Evolutionary conservation across 2,329 filamentous ascomycete genomes (phyloP).

Genomic region (Curvularia sp.): DNA sequence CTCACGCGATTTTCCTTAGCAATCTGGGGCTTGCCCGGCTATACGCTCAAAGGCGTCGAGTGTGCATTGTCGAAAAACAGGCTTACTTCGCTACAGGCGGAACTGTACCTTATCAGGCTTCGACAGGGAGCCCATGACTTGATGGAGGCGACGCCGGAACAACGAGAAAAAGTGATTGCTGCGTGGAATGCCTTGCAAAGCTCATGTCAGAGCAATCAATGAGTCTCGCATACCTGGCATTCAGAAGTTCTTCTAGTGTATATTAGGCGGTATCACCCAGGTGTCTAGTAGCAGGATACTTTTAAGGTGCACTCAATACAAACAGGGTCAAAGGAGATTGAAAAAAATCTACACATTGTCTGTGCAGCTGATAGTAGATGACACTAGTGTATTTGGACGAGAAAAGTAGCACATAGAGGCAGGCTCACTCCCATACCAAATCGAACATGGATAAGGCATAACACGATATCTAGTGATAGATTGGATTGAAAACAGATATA

Average conservation of each 20-base stretch:
- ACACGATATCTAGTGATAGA: not conserved
- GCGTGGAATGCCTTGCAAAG: not conserved
- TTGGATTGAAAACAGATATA: not conserved
- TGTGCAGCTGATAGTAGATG: not conserved
- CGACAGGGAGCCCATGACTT: conserved; percentile 14
- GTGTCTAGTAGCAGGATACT: not conserved
- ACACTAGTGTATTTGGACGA: not conserved
- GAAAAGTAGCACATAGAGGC: not conserved
- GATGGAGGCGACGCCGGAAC: not conserved
- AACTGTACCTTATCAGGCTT: conserved; percentile 21
- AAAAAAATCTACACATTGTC: not conserved
- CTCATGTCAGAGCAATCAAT: not conserved
- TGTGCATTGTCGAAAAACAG: conserved; percentile 13
- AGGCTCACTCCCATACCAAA: not conserved
- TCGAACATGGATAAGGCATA: not conserved
- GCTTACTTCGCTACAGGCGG: conserved; percentile 22
- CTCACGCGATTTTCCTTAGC: conserved; percentile 10
- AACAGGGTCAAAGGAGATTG: not conserved
- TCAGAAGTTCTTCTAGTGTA: not conserved
- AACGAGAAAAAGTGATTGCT: not conserved
- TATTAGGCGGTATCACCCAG: not conserved
- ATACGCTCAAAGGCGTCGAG: conserved; percentile 23
- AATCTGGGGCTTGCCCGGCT: conserved; percentile 21
- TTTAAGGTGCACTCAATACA: not conserved
- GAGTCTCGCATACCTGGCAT: not conserved